Evolutionary conservation across 2,329 filamentous ascomycete species (phyloP).

Genomic region (Aureobasidium sp.): DNA sequence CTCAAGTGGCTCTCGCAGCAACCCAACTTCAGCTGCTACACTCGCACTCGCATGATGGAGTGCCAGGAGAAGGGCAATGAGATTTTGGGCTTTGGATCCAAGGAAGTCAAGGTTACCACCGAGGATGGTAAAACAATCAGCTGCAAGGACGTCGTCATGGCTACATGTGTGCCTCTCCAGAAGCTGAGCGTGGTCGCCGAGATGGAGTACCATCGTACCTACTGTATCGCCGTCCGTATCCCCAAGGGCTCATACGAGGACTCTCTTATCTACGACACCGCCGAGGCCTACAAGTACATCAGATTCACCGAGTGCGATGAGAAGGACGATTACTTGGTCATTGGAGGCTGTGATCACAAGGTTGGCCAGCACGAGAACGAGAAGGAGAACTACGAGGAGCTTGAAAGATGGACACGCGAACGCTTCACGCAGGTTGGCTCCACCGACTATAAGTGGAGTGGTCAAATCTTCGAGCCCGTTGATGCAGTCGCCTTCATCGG

Average conservation of each 20-base stretch:
- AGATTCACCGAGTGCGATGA: slow-evolving; percentile 49
- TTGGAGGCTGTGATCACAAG: slow-evolving; percentile 53
- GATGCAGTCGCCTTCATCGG: slow-evolving; percentile 53
- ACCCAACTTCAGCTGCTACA: slow-evolving; percentile 48
- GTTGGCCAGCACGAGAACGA: slow-evolving; percentile 46
- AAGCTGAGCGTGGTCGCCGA: slow-evolving; percentile 48
- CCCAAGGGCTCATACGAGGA: slow-evolving; percentile 49
- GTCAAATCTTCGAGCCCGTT: slow-evolving; percentile 50
- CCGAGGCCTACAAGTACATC: slow-evolving; percentile 50
- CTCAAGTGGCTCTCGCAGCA: slow-evolving; percentile 47
- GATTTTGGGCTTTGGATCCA: slow-evolving; percentile 39
- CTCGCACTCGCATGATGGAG: slow-evolving; percentile 43
- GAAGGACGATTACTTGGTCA: slow-evolving; percentile 48
- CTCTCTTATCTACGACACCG: slow-evolving; percentile 49
- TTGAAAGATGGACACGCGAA: slow-evolving; percentile 48
- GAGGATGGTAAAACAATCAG: slow-evolving; percentile 41
- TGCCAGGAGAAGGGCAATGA: slow-evolving; percentile 45
- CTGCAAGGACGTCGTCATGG: slow-evolving; percentile 46
- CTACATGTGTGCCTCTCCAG: slow-evolving; percentile 50
- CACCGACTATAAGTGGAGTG: slow-evolving; percentile 52
- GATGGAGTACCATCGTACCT: slow-evolving; percentile 49
- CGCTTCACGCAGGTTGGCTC: slow-evolving; percentile 45
- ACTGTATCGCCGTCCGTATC: slow-evolving; percentile 50
- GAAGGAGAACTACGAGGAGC: slow-evolving; percentile 41
- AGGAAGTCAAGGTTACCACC: slow-evolving; percentile 43